Evolutionary conservation across 495 filamentous ascomycete genomes (phyloP), one percentile per base, ranked within the genome.

Genomic region (Penicillium silybi): DNA sequence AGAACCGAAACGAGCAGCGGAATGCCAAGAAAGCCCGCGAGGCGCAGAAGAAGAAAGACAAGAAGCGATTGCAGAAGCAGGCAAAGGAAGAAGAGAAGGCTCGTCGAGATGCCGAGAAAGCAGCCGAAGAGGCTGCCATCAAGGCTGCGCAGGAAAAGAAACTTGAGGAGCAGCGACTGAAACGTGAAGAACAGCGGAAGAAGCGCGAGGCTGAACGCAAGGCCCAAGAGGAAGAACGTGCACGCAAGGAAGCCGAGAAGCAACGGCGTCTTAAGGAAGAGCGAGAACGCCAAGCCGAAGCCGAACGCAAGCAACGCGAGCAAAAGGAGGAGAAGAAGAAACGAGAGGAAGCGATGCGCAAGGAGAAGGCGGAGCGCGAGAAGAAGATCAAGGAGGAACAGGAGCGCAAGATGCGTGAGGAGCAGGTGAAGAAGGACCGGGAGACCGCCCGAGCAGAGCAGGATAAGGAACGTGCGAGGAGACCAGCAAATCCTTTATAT

Each of bases 11-110:
- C 42, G 80, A 82, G 37, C 83, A 93, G 64, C 85, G 85, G 46
- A 89, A 95, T 58, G 89, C 89, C 8, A 97, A 97, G 73, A 95
- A 92, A 68, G 89, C 89, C 22, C 89, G 90, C 58, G 92, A 96
- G 55, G 90, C 92, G 0, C 85, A 93, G 60, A 92, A 92, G 74
- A 86, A 87, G 59, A 97, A 95, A 67, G 90, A 96, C 52, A 95
- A 88, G 70, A 87, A 89, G 47, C 82, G 84, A 13, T 79, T 86
- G 59, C 89, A 95, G 71, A 95, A 90, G 64, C 82, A 88, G 66
- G 85, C 82, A 15, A 89, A 88, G 57, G 91, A 93, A 26, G 93
- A 96, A 61, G 91, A 97, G 67, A 89, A 88, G 62, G 86, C 89
- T 18, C 84, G 80, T 46, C 84, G 81, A 45, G 95, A 97, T 34